Evolutionary conservation across 768 basidiomycete genomes (phyloP).

Genomic region (Rossbeevera mucosa): DNA sequence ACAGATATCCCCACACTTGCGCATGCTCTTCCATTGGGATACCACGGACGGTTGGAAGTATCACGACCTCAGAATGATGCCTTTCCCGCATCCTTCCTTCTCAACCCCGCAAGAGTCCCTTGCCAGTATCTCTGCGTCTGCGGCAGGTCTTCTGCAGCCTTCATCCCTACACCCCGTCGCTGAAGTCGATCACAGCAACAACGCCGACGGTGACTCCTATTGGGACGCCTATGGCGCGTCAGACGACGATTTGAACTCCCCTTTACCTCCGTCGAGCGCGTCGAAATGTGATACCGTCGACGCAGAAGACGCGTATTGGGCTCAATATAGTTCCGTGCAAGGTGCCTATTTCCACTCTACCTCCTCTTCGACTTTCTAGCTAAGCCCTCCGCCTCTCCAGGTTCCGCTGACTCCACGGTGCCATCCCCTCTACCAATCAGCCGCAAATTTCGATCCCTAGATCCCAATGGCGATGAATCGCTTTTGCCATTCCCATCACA

Average conservation of each 20-base stretch:
- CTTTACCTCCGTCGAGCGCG: slow-evolving; percentile 18
- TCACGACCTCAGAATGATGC: slow-evolving; percentile 65
- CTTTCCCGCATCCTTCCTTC: slow-evolving; percentile 50
- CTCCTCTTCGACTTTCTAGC: slow-evolving; percentile 1
- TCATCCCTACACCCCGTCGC: background rate
- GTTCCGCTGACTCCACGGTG: slow-evolving; percentile 67
- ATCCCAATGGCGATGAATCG: slow-evolving; percentile 4
- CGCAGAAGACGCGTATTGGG: slow-evolving; percentile 69
- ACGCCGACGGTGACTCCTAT: slow-evolving; percentile 49
- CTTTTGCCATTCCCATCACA: slow-evolving; percentile 4
- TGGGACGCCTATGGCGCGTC: slow-evolving; percentile 61
- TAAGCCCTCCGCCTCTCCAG: slow-evolving; percentile 31
- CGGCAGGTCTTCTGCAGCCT: background rate
- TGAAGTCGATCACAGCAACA: slow-evolving; percentile 21
- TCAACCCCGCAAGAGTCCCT: slow-evolving; percentile 25
- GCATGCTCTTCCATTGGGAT: slow-evolving; percentile 71
- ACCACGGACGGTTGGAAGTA: slow-evolving; percentile 56
- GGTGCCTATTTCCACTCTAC: slow-evolving; percentile 38
- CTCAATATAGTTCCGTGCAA: slow-evolving; percentile 64
- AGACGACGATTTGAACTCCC: slow-evolving; percentile 26
- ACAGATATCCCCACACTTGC: slow-evolving; percentile 44
- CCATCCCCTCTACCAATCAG: slow-evolving; percentile 43
- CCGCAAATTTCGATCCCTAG: slow-evolving; percentile 23
- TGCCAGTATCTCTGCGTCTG: slow-evolving; percentile 22
- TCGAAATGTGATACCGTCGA: slow-evolving; percentile 7